Evolutionary conservation across 345 rosid species (phyloP), one percentile per base, ranked within the genome.

Genomic region (Eutrema yunnanense): DNA sequence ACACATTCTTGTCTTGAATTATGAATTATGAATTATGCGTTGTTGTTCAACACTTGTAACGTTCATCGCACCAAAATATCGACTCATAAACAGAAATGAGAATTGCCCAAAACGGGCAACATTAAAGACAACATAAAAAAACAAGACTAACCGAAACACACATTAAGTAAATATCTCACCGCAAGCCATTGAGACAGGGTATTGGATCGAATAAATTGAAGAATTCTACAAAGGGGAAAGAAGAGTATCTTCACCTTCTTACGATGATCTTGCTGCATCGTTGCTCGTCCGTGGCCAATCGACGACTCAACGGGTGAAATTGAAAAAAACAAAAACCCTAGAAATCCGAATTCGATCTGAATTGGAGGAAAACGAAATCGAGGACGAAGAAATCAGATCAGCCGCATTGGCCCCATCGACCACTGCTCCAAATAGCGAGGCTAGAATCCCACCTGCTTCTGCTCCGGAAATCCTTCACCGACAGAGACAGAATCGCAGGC

Each of bases 381-480:
- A 33, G 1, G 38, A 40, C n/a, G 8, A 27, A 6, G 34, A 29
- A 47, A 53, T 63, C 67, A 60, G 62, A 78, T 88, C 85, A 92
- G 47, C 92, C 96, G 70, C 96, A 92, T 85, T 88, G 86, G 73
- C 91, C 92, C 93, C 95, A 84, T 51, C 90, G 62, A 74, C 87
- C 87, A 64, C 88, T 77, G 76, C 91, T 82, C 79, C 90, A 79
- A 62, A 87, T 86, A 37, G 83, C 70, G 77, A 88, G 67, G 16
- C 82, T 86, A 38, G 73, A 85, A 78, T 84, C 86, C 85, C 82
- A 74, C 79, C 86, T 64, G 53, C 67, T 51, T 80, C 83, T 81
- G 71, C 87, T 81, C 80, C 83, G 84, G 60, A 67, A 82, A 69
- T 71, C 72, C 27, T 72, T 64, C 69, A 65, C 82, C 70, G 58